Base-by-base conservation (phyloP, 2,329 filamentous ascomycete genomes). In the Colletotrichum phormii region DNA sequence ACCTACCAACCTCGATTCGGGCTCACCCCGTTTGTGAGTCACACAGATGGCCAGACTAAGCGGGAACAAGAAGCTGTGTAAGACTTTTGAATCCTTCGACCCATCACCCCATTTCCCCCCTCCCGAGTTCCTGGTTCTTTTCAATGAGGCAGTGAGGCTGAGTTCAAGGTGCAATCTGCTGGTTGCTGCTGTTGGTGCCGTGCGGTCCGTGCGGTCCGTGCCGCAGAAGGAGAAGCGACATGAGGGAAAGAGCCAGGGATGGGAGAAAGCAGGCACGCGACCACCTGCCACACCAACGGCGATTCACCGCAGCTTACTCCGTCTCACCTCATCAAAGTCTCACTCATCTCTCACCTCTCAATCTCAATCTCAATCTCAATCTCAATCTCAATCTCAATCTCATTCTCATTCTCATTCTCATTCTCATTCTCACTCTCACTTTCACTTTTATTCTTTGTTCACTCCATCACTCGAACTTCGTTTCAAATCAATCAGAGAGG, bases 271-370 rank as follows among this genome's bases (percentile, higher is more conserved):
- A 35, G 18, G 15, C 64, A 71, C 68, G 64, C 68, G 64, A 71
- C 51, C 64, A 35, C 57, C 68, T 71, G 67, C 55, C 55, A 67
- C 49, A 26, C 22, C 42, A 67, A 61, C 68, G 35, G 37, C 37
- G 58, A 49, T 18, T 64, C 46, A 68, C 49, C 26, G 33, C 33
- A 37, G 37, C 37, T 26, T 18, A 37, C 33, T 24, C 53, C 29
- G 37, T 65, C 61, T 65, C 55, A 59, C 67, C 61, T 70, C 37
- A 49, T 49, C 42, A 49, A 49, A 49, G 18, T 49, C 42, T 49
- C 42, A 49, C 42, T 11, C 42, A 53, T 37, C n/a, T 24, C 51
- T 64, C 51, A 33, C 49, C 49, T 60, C 35, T 60, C 18, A 13
- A 22, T 24, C 13, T 63, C 26, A 4, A 7, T 37, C 22, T 54